phyloP scores from a whole-genome alignment of 441 rosid genomes.

The Erodium moschatum region DNA sequence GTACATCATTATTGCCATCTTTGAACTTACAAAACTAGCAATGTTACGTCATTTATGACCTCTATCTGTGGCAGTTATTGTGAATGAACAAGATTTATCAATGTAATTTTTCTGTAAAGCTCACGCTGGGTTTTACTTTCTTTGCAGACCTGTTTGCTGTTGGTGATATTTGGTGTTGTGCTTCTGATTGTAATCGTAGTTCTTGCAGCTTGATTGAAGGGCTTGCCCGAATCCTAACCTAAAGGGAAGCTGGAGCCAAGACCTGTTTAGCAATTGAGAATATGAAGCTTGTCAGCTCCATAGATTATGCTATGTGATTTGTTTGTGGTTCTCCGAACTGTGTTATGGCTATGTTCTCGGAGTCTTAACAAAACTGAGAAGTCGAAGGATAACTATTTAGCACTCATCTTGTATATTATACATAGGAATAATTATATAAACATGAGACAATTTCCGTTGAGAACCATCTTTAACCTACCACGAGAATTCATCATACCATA shows the following conservation, averaged over 20 bases:
- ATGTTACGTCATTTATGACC: neutral
- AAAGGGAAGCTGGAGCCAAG: neutral
- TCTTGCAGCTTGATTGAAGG: conserved; percentile 40
- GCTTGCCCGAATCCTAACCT: neutral
- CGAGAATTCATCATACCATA: too few species aligned
- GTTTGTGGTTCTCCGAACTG: neutral
- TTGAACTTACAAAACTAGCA: neutral
- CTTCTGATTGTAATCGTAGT: conserved; percentile 63
- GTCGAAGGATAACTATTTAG: neutral
- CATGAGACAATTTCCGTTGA: too few species aligned
- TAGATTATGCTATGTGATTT: neutral
- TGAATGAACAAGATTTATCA: neutral
- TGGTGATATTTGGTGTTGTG: conserved; percentile 37
- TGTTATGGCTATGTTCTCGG: neutral
- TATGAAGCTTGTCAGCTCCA: too few species aligned
- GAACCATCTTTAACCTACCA: too few species aligned
- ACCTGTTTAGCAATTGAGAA: too few species aligned
- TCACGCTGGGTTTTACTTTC: conserved; percentile 1
- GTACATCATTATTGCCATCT: neutral
- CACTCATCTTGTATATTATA: too few species aligned
- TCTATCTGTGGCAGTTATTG: neutral
- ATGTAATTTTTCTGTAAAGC: neutral
- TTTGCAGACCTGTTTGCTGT: conserved; percentile 70
- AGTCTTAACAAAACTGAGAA: neutral
- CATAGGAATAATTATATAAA: too few species aligned